Evolutionary conservation across 208 protist genomes (phyloP), one percentile per base, ranked within the genome.

Genomic region (Trypanosoma conorhini): DNA sequence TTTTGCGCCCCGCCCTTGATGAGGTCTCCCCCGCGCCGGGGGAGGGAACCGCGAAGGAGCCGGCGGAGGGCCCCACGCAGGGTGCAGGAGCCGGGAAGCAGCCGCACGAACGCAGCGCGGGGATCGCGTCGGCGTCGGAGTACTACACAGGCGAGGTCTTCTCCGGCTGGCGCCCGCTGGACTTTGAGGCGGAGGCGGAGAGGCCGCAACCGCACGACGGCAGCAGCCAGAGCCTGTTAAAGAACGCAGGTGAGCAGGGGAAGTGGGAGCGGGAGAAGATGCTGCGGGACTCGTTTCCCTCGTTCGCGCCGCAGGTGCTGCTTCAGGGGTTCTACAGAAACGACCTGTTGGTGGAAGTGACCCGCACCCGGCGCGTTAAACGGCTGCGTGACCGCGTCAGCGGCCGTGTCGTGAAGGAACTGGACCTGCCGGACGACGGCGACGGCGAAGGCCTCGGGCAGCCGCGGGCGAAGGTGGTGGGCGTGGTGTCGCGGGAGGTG

Each of bases 401-500:
- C 1, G 87, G 88, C 21, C 75, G 70, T 21, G 61, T 95, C 15
- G 58, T 90, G 50, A 57, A 70, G 19, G 80, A 92, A 55, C 78
- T 82, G 13, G 55, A 61, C 21, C 31, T 88, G 9, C 40, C 35
- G 26, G 31, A 52, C 12, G 62, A 69, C 4, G 33, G 33, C 33
- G 33, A 38, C 33, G 7, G n/a, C 24, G 60, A 10, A 13, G 42
- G 17, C 9, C 28, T 21, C 13, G 48, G 38, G 1, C 22, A 30
- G 61, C 12, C 75, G n/a, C 59, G 44, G 7, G 76, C 70, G 58
- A 79, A 81, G 52, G 87, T 93, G 2, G 52, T 93, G 13, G 90
- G 90, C 8, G 82, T 95, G 28, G 85, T 95, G 21, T 95, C 90
- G 62, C 77, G 90, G 4, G 83, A 93, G 65, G 54, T 93, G 62